phyloP scores from a whole-genome alignment of 139 green algal species.

The Coccomyxa sp. region DNA sequence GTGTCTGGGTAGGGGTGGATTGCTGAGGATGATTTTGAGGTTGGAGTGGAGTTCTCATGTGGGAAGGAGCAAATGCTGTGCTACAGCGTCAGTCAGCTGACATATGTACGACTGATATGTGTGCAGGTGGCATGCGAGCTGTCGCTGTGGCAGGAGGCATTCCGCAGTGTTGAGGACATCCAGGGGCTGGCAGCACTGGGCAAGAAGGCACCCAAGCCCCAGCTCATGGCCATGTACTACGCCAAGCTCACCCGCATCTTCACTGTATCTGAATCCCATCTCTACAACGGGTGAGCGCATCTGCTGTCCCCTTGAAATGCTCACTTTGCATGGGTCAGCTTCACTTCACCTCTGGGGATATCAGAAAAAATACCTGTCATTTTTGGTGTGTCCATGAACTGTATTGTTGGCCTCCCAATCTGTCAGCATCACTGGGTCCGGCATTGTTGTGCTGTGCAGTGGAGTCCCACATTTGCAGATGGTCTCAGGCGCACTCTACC shows the following conservation, averaged over 20 bases:
- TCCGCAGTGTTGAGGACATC: slow-evolving; percentile 98
- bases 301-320: neutral
- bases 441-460: too few species aligned
- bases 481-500: too few species aligned
- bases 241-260: slow-evolving; percentile 89
- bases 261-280: slow-evolving; percentile 73
- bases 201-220: slow-evolving; percentile 84
- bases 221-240: slow-evolving; percentile 96
- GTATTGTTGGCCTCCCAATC: neutral
- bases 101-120: neutral
- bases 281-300: slow-evolving; percentile 93
- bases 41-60: neutral
- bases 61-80: neutral
- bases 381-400: neutral
- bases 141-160: slow-evolving; percentile 98
- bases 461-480: too few species aligned
- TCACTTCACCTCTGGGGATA: too few species aligned
- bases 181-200: slow-evolving; percentile 82
- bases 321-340: neutral
- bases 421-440: too few species aligned
- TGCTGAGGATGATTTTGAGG: neutral
- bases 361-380: too few species aligned
- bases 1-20: neutral
- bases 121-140: slow-evolving; percentile 81
- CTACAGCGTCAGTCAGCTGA: neutral